Evolutionary conservation across 352 stramenopile species (phyloP), one percentile per base, ranked within the genome.

Genomic region (Pythium vanterpoolii): DNA sequence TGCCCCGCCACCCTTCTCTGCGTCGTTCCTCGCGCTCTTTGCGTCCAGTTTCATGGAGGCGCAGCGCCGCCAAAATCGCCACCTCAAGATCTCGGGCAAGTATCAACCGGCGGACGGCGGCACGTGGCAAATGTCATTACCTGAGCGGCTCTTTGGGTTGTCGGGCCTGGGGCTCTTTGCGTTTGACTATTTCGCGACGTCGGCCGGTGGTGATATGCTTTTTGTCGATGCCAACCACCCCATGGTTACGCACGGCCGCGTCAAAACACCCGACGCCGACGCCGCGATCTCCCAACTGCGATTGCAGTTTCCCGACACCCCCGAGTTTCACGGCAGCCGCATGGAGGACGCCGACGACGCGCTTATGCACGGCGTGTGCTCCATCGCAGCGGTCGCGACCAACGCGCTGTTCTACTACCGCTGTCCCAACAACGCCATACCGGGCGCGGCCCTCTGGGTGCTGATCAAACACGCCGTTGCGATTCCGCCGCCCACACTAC

Each of bases 401-500:
- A 45, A 48, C 26, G 60, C 60, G 47, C 34, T 68, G 27, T 68
- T 68, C 39, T 68, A 68, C 60, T 68, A 68, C 31, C 53, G 53
- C 16, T 61, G 60, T 39, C 60, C 52, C 4, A 68, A 56, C 26
- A 59, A 54, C n/a, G 45, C 53, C 1, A n/a, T 59, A 9, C 48
- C 53, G 0, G 49, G 42, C 4, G 59, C 52, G 9, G 60, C 60
- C 10, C 24, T 68, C 13, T 68, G 60, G 60, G 31, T 62, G 1
- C 46, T 68, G 18, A 52, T 68, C 42, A 56, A n/a, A 23, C 2
- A 36, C 26, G 36, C 39, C 8, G 21, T 55, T 10, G 23, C 18
- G 30, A 47, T 16, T 28, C 54, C 5, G 7, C 52, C 8, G 24
- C 3, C 43, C 11, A 26, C 19, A 7, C 43, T 68, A 2, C 60